Evolutionary conservation across 2,329 filamentous ascomycete species (phyloP).

Genomic region (Penicillium capsulatum): DNA sequence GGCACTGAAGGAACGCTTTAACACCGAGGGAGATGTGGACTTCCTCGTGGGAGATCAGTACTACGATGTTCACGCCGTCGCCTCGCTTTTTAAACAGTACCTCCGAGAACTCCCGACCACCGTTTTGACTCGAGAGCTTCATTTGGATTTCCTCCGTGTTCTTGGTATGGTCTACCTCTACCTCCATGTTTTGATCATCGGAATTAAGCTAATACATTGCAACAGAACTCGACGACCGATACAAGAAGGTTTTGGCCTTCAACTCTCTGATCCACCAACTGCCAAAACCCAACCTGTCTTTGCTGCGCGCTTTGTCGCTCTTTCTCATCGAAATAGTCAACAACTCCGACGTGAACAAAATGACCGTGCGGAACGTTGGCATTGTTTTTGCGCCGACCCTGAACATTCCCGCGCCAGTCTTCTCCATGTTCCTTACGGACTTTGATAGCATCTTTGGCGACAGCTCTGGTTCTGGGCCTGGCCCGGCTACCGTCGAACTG

Average conservation of each 20-base stretch:
- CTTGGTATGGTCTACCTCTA: slow-evolving; percentile 49
- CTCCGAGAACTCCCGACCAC: slow-evolving; percentile 86
- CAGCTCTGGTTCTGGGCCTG: slow-evolving; percentile 31
- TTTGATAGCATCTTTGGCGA: slow-evolving; percentile 80
- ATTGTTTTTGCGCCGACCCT: slow-evolving; percentile 97
- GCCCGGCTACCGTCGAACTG: slow-evolving; percentile 37
- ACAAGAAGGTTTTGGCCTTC: slow-evolving; percentile 72
- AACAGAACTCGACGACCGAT: slow-evolving; percentile 65
- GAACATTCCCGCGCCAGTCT: slow-evolving; percentile 92
- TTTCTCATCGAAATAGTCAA: slow-evolving; percentile 92
- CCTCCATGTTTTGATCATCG: background rate
- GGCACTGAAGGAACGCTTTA: slow-evolving; percentile 85
- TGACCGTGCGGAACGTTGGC: slow-evolving; percentile 95
- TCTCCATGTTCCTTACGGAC: slow-evolving; percentile 89
- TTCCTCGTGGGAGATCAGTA: slow-evolving; percentile 73
- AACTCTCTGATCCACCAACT: slow-evolving; percentile 74
- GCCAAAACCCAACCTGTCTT: slow-evolving; percentile 71
- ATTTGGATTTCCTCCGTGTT: slow-evolving; percentile 79
- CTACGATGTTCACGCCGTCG: slow-evolving; percentile 93
- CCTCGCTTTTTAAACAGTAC: slow-evolving; percentile 89
- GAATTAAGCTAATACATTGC: background rate
- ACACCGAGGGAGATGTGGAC: slow-evolving; percentile 86
- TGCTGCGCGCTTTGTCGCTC: slow-evolving; percentile 78
- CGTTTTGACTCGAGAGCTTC: slow-evolving; percentile 84
- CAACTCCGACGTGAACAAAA: slow-evolving; percentile 87